A percentile compares a stretch with the other conserved stretches of the same genome.
phyloP scores from a whole-genome alignment of 2,329 filamentous ascomycete species.

The Penicillium sp. region DNA sequence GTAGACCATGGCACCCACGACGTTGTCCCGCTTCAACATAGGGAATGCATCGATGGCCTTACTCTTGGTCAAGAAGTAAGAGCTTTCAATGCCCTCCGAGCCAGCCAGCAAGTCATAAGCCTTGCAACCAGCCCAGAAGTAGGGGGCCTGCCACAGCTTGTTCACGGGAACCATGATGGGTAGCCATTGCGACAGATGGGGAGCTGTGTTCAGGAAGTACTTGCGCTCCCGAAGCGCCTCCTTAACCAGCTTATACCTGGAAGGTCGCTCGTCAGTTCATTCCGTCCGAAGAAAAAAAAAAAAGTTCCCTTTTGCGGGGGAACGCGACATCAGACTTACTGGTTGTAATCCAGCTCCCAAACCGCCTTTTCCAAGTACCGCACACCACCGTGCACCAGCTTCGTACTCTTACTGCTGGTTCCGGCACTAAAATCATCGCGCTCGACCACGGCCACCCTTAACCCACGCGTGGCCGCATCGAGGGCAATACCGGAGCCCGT shows the following conservation, averaged over 20 bases:
- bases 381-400: slow-evolving; percentile 78
- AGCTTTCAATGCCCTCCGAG: slow-evolving; percentile 79
- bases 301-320: background rate
- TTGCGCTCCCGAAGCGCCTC: slow-evolving; percentile 76
- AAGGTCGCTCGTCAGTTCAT: background rate
- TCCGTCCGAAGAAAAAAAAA: background rate
- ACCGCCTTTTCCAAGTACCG: slow-evolving; percentile 82
- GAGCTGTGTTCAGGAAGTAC: slow-evolving; percentile 76
- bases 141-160: slow-evolving; percentile 77
- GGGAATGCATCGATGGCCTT: slow-evolving; percentile 83
- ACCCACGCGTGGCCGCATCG: slow-evolving; percentile 69
- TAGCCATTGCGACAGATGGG: slow-evolving; percentile 72
- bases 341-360: slow-evolving; percentile 76
- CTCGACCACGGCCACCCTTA: slow-evolving; percentile 76
- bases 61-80: slow-evolving; percentile 79
- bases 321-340: slow-evolving; percentile 44
- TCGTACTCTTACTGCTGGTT: slow-evolving; percentile 81
- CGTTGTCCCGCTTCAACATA: slow-evolving; percentile 73
- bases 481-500: slow-evolving; percentile 76
- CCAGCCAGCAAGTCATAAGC: slow-evolving; percentile 80
- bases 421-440: slow-evolving; percentile 76
- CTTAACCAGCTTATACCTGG: slow-evolving; percentile 62
- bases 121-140: slow-evolving; percentile 67
- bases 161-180: slow-evolving; percentile 78
- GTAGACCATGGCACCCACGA: slow-evolving; percentile 79